A percentile compares a stretch with the other conserved stretches of the same genome.
phyloP scores from a whole-genome alignment of 2,329 filamentous ascomycete species.

The Apiospora saccharicola region DNA sequence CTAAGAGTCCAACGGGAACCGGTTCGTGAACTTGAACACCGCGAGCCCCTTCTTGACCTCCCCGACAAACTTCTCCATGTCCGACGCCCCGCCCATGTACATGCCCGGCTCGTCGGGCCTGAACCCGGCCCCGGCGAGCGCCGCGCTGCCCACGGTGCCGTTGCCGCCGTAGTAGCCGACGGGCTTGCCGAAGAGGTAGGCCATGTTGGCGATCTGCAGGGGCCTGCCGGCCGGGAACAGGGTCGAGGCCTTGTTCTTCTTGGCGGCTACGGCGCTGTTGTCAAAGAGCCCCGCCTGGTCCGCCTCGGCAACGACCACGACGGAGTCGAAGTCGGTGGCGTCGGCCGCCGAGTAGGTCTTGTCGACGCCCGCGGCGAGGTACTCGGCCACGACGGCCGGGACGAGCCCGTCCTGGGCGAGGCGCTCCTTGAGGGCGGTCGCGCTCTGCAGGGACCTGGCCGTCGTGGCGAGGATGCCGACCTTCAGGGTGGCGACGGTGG shows the following conservation, averaged over 20 bases:
- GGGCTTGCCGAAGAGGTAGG: conserved; percentile 75
- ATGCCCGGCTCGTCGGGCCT: conserved; percentile 49
- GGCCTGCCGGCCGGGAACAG: conserved; percentile 72
- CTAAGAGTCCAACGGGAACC: conserved; percentile 63
- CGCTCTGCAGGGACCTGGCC: conserved; percentile 54
- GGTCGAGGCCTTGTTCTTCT: conserved; percentile 49
- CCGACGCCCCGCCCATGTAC: conserved; percentile 40
- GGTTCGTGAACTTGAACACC: conserved; percentile 70
- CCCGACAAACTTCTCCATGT: conserved; percentile 49
- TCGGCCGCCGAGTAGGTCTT: conserved; percentile 72
- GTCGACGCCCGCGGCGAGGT: conserved; percentile 60
- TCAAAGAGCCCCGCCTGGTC: conserved; percentile 56
- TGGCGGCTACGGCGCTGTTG: too few species aligned
- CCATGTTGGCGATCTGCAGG: conserved; percentile 67
- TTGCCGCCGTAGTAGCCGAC: conserved; percentile 58
- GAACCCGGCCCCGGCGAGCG: conserved; percentile 54
- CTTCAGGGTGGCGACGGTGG: conserved; percentile 67
- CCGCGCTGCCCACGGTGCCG: conserved; percentile 46
- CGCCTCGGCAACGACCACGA: conserved; percentile 66
- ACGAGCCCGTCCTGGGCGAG: conserved; percentile 61
- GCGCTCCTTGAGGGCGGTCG: conserved; percentile 55
- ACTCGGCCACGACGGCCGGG: conserved; percentile 67
- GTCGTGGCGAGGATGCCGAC: conserved; percentile 66
- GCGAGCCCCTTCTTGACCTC: conserved; percentile 65
- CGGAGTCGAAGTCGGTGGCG: conserved; percentile 66